Evolutionary conservation across 345 rosid species (phyloP).

Genomic region (Linum usitatissimum): DNA sequence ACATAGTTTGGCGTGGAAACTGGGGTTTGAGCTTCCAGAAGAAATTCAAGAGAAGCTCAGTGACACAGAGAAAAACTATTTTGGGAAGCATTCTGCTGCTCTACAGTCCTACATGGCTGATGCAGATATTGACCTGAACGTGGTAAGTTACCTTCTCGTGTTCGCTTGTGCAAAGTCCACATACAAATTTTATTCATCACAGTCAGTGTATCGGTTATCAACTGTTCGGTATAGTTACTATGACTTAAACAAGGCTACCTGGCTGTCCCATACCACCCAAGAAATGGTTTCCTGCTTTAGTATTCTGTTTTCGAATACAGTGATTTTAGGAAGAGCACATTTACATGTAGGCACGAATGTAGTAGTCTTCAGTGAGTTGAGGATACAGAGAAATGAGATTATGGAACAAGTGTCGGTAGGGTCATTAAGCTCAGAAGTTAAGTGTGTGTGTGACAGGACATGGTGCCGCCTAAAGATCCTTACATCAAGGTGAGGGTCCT

Average conservation of each 20-base stretch:
- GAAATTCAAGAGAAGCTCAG: constrained; percentile 68
- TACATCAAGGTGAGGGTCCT: constrained; percentile 80
- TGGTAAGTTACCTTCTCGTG: constrained; percentile 34
- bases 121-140: constrained; percentile 62
- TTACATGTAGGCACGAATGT: no score
- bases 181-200: neutral
- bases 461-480: constrained; percentile 97
- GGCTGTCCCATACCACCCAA: neutral
- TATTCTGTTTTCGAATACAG: no score
- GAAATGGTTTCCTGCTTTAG: neutral
- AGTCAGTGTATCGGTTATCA: neutral
- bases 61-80: constrained; percentile 54
- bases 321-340: no score
- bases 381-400: no score
- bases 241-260: neutral
- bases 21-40: constrained; percentile 63
- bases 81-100: constrained; percentile 52
- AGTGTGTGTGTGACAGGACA: constrained; percentile 45
- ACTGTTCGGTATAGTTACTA: neutral
- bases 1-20: constrained; percentile 59
- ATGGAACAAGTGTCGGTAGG: neutral
- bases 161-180: neutral
- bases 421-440: constrained; percentile 3
- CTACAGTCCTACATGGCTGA: constrained; percentile 63
- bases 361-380: no score